Percentiles rank a stretch among this genome's conserved stretches.
Evolutionary conservation across 495 filamentous ascomycete species (phyloP).

Genomic region (Tuber brumale): DNA sequence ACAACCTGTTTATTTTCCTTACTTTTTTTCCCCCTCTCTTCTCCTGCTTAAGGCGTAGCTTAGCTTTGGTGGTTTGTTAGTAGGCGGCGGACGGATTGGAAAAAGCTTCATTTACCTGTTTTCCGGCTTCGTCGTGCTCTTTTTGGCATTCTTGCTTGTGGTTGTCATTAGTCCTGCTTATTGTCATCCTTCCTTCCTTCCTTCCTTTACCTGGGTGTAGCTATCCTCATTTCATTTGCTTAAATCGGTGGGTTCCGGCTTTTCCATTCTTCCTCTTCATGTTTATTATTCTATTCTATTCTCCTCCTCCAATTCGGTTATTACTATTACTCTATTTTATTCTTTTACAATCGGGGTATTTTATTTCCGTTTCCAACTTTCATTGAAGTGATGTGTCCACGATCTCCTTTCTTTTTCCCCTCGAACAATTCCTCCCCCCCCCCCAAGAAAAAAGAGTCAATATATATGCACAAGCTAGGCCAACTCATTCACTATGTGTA

Average conservation of each 20-base stretch:
- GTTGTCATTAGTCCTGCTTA: neutral
- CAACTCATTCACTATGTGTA: neutral
- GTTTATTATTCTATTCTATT: neutral
- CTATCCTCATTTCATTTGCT: neutral
- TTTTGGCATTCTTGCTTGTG: neutral
- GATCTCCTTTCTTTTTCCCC: neutral
- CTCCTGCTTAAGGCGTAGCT: neutral
- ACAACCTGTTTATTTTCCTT: neutral
- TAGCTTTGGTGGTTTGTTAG: neutral
- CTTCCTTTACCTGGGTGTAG: neutral
- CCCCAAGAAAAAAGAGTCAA: neutral
- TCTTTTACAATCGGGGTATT: neutral
- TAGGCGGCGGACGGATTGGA: neutral
- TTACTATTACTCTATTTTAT: neutral
- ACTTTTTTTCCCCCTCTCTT: neutral
- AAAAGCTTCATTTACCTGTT: neutral
- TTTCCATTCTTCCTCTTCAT: neutral
- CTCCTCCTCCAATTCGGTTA: neutral
- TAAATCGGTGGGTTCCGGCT: neutral
- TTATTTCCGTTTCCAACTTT: neutral
- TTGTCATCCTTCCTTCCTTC: neutral
- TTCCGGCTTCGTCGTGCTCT: neutral
- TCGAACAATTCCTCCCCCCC: neutral
- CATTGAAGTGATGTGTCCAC: neutral
- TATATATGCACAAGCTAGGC: neutral